phyloP scores from a whole-genome alignment of 2,329 filamentous ascomycete genomes.

The Fusarium sp. region DNA sequence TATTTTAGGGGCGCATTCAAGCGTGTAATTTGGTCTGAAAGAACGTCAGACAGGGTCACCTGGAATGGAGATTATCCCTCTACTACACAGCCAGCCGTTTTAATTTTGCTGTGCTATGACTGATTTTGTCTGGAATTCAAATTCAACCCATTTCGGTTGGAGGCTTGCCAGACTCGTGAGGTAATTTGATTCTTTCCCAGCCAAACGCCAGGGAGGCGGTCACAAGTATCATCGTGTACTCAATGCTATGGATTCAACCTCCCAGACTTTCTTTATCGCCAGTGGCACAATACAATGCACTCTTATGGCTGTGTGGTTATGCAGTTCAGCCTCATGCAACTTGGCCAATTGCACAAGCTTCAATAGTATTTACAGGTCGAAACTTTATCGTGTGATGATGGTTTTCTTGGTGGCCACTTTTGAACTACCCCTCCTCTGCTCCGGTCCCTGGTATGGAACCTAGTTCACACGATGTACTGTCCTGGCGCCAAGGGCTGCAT shows the following conservation, averaged over 20 bases:
- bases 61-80: conserved; percentile 39
- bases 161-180: conserved; percentile 24
- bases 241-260: neutral
- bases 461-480: neutral
- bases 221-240: neutral
- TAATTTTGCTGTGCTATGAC: conserved; percentile 18
- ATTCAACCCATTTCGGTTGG: conserved; percentile 19
- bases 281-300: neutral
- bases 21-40: conserved; percentile 8
- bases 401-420: conserved; percentile 2
- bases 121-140: conserved; percentile 27
- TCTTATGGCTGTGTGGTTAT: neutral
- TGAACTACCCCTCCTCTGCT: conserved; percentile 8
- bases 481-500: conserved; percentile 9
- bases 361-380: neutral
- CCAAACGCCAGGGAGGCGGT: neutral
- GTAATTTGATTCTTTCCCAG: conserved; percentile 10
- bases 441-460: neutral
- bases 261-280: neutral
- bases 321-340: neutral
- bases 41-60: conserved; percentile 30
- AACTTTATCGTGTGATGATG: neutral
- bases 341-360: neutral
- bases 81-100: conserved; percentile 18
- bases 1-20: conserved; percentile 33